Percentiles rank a stretch among this genome's conserved stretches.
Evolutionary conservation across 345 rosid genomes (phyloP).

Genomic region (Xanthoceras sorbifolium): DNA sequence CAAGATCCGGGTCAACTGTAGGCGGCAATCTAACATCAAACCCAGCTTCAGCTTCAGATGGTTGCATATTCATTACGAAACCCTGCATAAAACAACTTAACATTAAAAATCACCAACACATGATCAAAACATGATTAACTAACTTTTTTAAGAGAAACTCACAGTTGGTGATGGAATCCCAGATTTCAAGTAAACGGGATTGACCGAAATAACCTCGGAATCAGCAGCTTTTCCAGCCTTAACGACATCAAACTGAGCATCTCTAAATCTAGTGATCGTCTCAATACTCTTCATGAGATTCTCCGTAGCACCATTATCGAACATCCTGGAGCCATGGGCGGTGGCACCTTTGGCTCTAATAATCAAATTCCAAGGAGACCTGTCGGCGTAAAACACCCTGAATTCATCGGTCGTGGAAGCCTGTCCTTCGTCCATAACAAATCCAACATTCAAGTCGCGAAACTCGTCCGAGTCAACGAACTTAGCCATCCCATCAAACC

Average conservation of each 20-base stretch:
- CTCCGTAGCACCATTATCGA: conserved; percentile 82
- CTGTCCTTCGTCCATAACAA: conserved; percentile 84
- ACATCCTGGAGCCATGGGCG: conserved; percentile 83
- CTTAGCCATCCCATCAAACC: conserved; percentile 55
- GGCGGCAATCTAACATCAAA: conserved; percentile 86
- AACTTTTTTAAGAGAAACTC: conserved; percentile 24
- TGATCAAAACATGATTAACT: neutral
- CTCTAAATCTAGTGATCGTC: conserved; percentile 62
- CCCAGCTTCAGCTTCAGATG: conserved; percentile 95
- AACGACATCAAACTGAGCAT: conserved; percentile 67
- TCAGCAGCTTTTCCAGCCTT: conserved; percentile 68
- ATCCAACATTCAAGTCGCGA: conserved; percentile 71
- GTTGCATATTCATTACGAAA: conserved; percentile 92
- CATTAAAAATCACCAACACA: neutral
- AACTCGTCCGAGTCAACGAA: conserved; percentile 64
- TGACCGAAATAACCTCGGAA: conserved; percentile 81
- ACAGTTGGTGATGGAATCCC: conserved; percentile 71
- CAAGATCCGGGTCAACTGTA: conserved; percentile 57
- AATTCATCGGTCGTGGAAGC: conserved; percentile 66
- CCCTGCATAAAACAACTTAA: conserved; percentile 43
- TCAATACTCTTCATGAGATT: conserved; percentile 90
- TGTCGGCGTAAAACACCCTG: conserved; percentile 75
- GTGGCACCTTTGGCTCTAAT: conserved; percentile 65
- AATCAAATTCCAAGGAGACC: conserved; percentile 62
- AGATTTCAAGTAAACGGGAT: conserved; percentile 84